A percentile compares a stretch with the other conserved stretches of the same genome.
Evolutionary conservation across 306 rosid species (phyloP).

Genomic region (Benincasa hispida): DNA sequence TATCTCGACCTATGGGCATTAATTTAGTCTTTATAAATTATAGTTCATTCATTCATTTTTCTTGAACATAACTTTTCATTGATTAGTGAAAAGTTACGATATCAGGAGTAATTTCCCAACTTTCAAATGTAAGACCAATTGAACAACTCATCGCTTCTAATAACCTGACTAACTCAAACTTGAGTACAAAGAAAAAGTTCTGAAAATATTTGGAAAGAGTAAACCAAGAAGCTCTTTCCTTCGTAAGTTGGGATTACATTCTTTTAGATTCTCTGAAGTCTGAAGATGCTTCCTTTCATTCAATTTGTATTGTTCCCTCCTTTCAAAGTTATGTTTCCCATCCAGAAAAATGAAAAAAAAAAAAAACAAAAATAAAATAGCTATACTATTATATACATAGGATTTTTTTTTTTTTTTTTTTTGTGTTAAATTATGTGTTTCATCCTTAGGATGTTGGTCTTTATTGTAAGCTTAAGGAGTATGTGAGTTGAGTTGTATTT

Average conservation of each 20-base stretch:
- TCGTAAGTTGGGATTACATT: not conserved
- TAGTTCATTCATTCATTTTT: not conserved
- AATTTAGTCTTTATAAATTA: not conserved
- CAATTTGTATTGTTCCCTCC: not conserved
- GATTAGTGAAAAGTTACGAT: not conserved
- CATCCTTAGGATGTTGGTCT: not conserved
- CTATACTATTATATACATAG: not conserved
- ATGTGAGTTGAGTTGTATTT: not conserved
- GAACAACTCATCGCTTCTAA: not conserved
- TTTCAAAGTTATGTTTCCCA: not conserved
- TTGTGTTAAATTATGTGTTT: not conserved
- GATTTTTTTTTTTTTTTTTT: not conserved
- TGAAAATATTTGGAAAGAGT: not conserved
- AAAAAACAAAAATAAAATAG: not conserved
- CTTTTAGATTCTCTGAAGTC: conserved; percentile 8
- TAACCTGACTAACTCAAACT: not conserved
- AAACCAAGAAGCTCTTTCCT: not conserved
- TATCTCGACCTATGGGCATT: not conserved
- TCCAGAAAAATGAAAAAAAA: not conserved
- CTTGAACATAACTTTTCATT: not conserved
- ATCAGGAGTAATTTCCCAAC: not conserved
- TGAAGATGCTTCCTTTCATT: conserved; percentile 2
- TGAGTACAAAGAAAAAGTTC: not conserved
- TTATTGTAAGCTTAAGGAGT: not conserved
- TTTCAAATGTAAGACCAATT: not conserved